Evolutionary conservation across 495 filamentous ascomycete genomes (phyloP).

Genomic region (Daldinia decipiens): DNA sequence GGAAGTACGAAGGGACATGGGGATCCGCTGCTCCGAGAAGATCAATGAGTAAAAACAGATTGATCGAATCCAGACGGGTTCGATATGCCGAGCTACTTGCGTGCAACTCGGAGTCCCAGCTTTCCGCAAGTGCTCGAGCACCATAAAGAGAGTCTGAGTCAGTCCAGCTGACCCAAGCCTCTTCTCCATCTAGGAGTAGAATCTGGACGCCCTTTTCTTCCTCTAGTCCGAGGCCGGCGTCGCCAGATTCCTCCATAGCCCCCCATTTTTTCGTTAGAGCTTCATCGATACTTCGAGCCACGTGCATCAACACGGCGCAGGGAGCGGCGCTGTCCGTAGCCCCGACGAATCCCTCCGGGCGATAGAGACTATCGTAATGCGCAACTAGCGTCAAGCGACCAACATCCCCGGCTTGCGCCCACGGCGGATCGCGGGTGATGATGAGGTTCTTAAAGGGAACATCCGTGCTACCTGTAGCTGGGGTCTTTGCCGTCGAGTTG

Average conservation of each 20-base stretch:
- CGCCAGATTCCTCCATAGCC: conserved; percentile 50
- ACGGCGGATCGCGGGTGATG: conserved; percentile 82
- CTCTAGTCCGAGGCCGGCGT: conserved; percentile 47
- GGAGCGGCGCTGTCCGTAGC: conserved; percentile 90
- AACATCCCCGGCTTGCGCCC: conserved; percentile 73
- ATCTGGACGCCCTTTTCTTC: conserved; percentile 79
- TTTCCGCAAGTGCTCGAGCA: conserved; percentile 76
- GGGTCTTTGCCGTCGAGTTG: conserved; percentile 81
- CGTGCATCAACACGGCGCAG: conserved; percentile 86
- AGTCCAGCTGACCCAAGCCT: conserved; percentile 83
- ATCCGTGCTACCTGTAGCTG: conserved; percentile 68
- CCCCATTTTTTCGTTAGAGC: conserved; percentile 53
- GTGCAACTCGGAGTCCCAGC: conserved; percentile 77
- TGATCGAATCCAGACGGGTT: conserved; percentile 77
- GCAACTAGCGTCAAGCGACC: conserved; percentile 85
- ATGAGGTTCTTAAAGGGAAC: conserved; percentile 86
- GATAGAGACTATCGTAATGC: conserved; percentile 86
- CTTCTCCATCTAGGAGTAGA: conserved; percentile 88
- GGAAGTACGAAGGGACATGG: conserved; percentile 79
- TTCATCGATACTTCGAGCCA: conserved; percentile 54
- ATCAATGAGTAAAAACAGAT: conserved; percentile 86
- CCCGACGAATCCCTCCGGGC: conserved; percentile 83
- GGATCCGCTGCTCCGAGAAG: conserved; percentile 77
- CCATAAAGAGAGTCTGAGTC: conserved; percentile 84
- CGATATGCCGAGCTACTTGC: conserved; percentile 74